Percentiles rank a stretch among this genome's conserved stretches.
These are phyloP conservation scores for Mycena epipterygia DNA, from an alignment of 768 basidiomycete genomes.

Conservation along the genomic window DNA sequence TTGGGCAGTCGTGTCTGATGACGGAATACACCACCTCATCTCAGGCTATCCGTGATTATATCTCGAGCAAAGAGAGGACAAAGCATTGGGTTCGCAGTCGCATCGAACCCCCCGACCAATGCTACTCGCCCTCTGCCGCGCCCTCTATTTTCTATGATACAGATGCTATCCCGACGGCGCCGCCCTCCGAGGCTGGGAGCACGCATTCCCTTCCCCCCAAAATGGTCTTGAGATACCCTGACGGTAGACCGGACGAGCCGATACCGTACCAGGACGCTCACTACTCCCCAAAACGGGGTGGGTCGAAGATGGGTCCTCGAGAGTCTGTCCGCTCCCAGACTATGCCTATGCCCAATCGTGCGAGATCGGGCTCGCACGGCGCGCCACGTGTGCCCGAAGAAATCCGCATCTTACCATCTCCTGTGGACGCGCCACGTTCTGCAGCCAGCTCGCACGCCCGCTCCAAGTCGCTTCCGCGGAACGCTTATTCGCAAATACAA, in stretches of 20 bases:
- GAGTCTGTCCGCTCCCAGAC: conserved; percentile 47
- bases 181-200: conserved; percentile 64
- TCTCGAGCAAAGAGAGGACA: conserved; percentile 73
- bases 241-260: conserved; percentile 75
- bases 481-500: conserved; percentile 45
- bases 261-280: conserved; percentile 63
- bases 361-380: conserved; percentile 55
- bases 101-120: conserved; percentile 49
- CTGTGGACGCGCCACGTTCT: conserved; percentile 51
- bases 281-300: conserved; percentile 33
- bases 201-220: conserved; percentile 72
- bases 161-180: conserved; percentile 51
- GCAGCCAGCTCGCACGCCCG: conserved; percentile 53
- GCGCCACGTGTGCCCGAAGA: conserved; percentile 64
- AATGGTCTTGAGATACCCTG: conserved; percentile 78
- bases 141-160: conserved; percentile 64
- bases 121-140: conserved; percentile 72
- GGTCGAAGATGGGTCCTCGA: conserved; percentile 41
- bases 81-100: conserved; percentile 72
- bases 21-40: conserved; percentile 54
- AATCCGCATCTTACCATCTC: conserved; percentile 73
- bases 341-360: conserved; percentile 50
- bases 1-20: conserved; percentile 24
- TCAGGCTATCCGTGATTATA: conserved; percentile 69
- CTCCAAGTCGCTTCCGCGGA: conserved; percentile 63